A percentile compares a stretch with the other conserved stretches of the same genome.
phyloP scores from a whole-genome alignment of 1,284 basidiomycete genomes.

The Boletus sp. region DNA sequence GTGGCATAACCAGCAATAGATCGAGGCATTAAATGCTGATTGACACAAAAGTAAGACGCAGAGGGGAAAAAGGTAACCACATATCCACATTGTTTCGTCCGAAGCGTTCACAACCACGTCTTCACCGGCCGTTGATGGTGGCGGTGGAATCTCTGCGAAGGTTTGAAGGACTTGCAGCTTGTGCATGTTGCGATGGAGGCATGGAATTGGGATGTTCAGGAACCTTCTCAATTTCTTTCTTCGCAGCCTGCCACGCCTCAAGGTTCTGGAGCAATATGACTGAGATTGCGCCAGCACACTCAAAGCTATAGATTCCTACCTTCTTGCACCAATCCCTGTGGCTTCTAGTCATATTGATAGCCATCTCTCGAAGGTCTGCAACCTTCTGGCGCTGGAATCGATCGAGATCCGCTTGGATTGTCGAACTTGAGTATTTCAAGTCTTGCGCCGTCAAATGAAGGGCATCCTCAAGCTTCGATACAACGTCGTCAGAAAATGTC shows the following conservation, averaged over 20 bases:
- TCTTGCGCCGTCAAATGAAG: constrained; percentile 87
- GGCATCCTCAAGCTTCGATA: constrained; percentile 80
- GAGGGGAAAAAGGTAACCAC: constrained; percentile 9
- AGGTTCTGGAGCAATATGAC: constrained; percentile 64
- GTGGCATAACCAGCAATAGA: constrained; percentile 26
- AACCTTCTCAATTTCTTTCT: constrained; percentile 85
- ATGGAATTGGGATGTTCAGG: constrained; percentile 80
- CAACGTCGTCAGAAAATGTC: constrained; percentile 19
- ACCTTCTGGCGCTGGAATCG: constrained; percentile 99
- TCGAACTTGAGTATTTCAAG: constrained; percentile 91
- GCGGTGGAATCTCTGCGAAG: constrained; percentile 59
- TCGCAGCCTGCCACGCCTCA: constrained; percentile 94
- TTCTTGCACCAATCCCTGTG: constrained; percentile 96
- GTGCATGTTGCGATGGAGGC: constrained; percentile 38
- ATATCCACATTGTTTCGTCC: constrained; percentile 15
- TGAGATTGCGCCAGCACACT: constrained; percentile 12
- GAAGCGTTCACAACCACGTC: constrained; percentile 13
- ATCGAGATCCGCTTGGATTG: constrained; percentile 96
- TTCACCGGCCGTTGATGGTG: constrained; percentile 47
- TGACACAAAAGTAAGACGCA: constrained; percentile 13
- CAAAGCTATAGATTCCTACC: constrained; percentile 43
- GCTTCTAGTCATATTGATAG: constrained; percentile 82
- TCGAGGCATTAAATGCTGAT: constrained; percentile 22
- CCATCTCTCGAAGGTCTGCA: constrained; percentile 89
- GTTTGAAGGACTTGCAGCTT: constrained; percentile 34